Evolutionary conservation across 768 basidiomycete genomes (phyloP).

Genomic region (Rhizopogon vesiculosus): DNA sequence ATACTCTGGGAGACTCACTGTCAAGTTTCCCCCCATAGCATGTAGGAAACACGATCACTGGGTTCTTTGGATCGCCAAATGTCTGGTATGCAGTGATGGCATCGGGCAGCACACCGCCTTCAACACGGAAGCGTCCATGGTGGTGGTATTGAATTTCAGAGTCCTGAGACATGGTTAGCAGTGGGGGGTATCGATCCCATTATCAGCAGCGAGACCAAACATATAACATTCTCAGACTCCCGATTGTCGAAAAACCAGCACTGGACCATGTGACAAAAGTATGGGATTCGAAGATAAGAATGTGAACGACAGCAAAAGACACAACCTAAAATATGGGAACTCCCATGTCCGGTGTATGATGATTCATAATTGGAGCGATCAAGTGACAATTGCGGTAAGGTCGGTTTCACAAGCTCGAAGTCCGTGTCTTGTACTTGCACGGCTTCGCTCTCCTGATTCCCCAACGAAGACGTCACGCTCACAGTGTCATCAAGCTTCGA

Average conservation of each 20-base stretch:
- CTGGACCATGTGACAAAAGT: slow-evolving; percentile 3
- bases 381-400: slow-evolving; percentile 35
- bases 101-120: slow-evolving; percentile 50
- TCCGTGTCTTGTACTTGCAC: slow-evolving; percentile 80
- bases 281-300: not conserved
- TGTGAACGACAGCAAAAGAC: not conserved
- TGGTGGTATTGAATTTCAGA: slow-evolving; percentile 42
- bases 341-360: slow-evolving; percentile 25
- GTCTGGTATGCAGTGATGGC: slow-evolving; percentile 58
- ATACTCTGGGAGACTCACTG: slow-evolving; percentile 29
- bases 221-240: not conserved
- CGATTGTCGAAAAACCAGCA: not conserved
- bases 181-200: not conserved
- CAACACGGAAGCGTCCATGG: slow-evolving; percentile 49
- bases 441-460: slow-evolving; percentile 40
- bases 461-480: slow-evolving; percentile 16
- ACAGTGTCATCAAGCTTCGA: slow-evolving; percentile 24
- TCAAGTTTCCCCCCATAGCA: slow-evolving; percentile 53
- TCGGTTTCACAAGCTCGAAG: slow-evolving; percentile 72
- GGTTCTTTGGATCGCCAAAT: slow-evolving; percentile 47
- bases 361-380: slow-evolving; percentile 55
- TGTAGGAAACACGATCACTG: slow-evolving; percentile 57
- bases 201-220: not conserved
- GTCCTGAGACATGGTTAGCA: slow-evolving; percentile 14
- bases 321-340: not conserved